Percentiles rank a stretch among this genome's conserved stretches.
These are phyloP conservation scores for Leishmania braziliensis DNA, from an alignment of 208 protist species.

Conservation along the genomic window DNA sequence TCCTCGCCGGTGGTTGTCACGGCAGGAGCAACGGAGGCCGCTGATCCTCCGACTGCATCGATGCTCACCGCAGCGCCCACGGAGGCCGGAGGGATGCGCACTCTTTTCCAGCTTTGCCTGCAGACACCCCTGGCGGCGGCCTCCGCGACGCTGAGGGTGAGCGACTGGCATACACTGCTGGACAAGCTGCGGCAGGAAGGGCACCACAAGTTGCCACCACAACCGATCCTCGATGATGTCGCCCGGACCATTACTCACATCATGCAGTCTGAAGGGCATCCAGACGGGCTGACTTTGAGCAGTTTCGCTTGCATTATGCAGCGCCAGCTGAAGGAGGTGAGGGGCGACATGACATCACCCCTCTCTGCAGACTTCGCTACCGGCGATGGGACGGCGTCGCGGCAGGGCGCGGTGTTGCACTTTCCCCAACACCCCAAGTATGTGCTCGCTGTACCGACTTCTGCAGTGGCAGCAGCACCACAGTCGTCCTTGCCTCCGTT, in stretches of 20 bases:
- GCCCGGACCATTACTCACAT: constrained; percentile 24
- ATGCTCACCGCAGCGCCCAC: not conserved
- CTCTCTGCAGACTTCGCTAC: not conserved
- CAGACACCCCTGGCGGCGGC: constrained; percentile 7
- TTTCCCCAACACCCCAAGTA: constrained; percentile 19
- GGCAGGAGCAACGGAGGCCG: not conserved
- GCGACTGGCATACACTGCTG: constrained; percentile 27
- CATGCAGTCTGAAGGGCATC: not conserved
- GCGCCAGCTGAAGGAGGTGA: constrained; percentile 28
- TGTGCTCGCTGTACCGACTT: not conserved
- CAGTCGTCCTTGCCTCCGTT: not conserved
- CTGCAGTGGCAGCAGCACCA: not conserved
- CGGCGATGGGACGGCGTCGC: not conserved
- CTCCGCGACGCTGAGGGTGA: constrained; percentile 19
- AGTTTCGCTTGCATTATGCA: constrained; percentile 18
- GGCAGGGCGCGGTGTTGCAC: not conserved
- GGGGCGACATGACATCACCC: constrained; percentile 23
- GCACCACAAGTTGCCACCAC: constrained; percentile 36
- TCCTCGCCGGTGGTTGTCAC: not conserved
- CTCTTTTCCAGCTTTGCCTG: constrained; percentile 24
- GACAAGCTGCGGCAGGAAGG: constrained; percentile 23
- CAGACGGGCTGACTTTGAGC: constrained; percentile 5
- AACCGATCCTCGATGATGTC: constrained; percentile 41
- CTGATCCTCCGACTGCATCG: not conserved
- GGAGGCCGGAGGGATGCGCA: constrained; percentile 7